Evolutionary conservation across 805 yeast species (phyloP).

Genomic region (Maudiozyma bulderi): DNA sequence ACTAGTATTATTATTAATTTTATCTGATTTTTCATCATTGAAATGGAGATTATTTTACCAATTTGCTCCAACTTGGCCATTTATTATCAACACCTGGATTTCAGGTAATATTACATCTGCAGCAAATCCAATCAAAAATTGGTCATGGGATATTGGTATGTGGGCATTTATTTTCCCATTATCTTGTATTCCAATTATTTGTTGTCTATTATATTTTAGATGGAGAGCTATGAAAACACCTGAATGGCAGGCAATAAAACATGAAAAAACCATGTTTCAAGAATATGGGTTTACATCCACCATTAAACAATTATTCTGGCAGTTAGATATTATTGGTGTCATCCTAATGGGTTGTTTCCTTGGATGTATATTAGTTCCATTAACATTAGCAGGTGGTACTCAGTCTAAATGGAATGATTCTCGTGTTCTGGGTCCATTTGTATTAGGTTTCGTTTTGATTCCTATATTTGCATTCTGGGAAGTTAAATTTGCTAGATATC

Average conservation of each 20-base stretch:
- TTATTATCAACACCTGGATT: constrained; percentile 71
- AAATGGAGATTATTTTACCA: constrained; percentile 63
- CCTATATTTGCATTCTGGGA: constrained; percentile 61
- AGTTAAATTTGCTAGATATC: constrained; percentile 42
- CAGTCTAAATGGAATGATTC: constrained; percentile 47
- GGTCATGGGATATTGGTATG: constrained; percentile 75
- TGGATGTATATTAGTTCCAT: constrained; percentile 60
- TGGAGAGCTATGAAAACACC: constrained; percentile 41
- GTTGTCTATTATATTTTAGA: constrained; percentile 47
- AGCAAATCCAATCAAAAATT: constrained; percentile 29
- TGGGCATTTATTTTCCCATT: constrained; percentile 73
- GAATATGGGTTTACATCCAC: constrained; percentile 30
- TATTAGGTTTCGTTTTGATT: constrained; percentile 51
- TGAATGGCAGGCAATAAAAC: constrained; percentile 38
- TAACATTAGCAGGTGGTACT: constrained; percentile 67
- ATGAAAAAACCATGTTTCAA: constrained; percentile 33
- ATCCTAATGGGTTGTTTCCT: constrained; percentile 44
- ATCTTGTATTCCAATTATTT: constrained; percentile 48
- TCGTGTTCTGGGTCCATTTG: constrained; percentile 57
- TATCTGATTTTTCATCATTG: constrained; percentile 58
- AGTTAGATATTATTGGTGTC: constrained; percentile 56
- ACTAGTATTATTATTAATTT: constrained; percentile 44
- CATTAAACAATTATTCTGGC: constrained; percentile 44
- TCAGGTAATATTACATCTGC: constrained; percentile 46
- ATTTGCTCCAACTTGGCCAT: constrained; percentile 61